Evolutionary conservation across 2,329 filamentous ascomycete genomes (phyloP).

Genomic region (Dactylonectria macrodidyma): DNA sequence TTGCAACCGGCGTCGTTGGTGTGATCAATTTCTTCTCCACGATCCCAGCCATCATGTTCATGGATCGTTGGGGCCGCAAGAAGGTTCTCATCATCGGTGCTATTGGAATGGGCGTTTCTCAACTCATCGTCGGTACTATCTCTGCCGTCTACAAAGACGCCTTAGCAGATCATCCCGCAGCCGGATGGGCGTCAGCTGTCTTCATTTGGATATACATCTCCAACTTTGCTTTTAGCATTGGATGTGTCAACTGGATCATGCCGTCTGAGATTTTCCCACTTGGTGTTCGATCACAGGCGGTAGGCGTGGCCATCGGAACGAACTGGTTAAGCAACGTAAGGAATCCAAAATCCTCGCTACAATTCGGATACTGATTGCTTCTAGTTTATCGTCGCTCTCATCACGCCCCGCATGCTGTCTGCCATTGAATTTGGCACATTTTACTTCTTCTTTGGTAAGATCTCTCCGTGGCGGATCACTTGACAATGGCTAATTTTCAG

Average conservation of each 20-base stretch:
- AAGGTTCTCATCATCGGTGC: conserved; percentile 30
- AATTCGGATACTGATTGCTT: not conserved
- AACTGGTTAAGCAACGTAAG: conserved; percentile 33
- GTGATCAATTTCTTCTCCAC: conserved; percentile 37
- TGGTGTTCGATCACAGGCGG: conserved; percentile 23
- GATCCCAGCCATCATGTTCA: conserved; percentile 36
- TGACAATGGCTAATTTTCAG: not conserved
- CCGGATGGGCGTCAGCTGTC: conserved; percentile 30
- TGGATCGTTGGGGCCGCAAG: conserved; percentile 33
- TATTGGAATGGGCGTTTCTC: conserved; percentile 28
- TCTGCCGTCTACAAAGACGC: conserved; percentile 31
- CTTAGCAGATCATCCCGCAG: conserved; percentile 26
- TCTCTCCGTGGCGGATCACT: not conserved
- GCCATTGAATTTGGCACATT: conserved; percentile 32
- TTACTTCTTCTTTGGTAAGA: conserved; percentile 28
- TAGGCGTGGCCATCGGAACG: conserved; percentile 26
- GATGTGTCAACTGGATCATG: conserved; percentile 29
- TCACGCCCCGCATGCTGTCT: conserved; percentile 26
- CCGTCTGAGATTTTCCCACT: conserved; percentile 26
- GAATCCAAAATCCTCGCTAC: too few relatives aligned
- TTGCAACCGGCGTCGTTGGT: conserved; percentile 40
- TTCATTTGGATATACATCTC: conserved; percentile 33
- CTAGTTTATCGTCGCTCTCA: conserved; percentile 33
- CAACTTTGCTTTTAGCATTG: conserved; percentile 28
- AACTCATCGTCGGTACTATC: conserved; percentile 32